phyloP scores from a whole-genome alignment of 148 eudicot species.

The Camellia granthamiana region DNA sequence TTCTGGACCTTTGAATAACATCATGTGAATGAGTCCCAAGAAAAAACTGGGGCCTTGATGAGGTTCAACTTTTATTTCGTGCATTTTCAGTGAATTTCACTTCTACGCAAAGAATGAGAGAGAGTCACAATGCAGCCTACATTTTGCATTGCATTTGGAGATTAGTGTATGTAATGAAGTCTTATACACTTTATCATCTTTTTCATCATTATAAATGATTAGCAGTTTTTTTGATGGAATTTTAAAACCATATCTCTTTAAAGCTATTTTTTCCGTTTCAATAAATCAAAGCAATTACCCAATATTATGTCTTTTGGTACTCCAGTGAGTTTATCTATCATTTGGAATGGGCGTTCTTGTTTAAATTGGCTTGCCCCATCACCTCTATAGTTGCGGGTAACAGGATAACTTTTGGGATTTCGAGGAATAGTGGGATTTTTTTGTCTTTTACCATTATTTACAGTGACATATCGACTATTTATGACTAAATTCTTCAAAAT shows the following conservation, averaged over 20 bases:
- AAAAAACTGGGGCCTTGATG: background rate
- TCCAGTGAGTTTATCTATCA: background rate
- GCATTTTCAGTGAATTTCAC: background rate
- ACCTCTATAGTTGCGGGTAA: background rate
- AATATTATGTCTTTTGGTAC: background rate
- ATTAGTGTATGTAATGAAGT: background rate
- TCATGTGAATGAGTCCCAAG: background rate
- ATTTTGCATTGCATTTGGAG: background rate
- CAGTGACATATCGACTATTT: too few species aligned
- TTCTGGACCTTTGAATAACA: background rate
- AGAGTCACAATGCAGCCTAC: background rate
- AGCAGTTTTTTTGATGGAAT: background rate
- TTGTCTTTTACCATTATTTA: too few species aligned
- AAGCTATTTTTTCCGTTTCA: background rate
- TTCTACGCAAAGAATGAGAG: background rate
- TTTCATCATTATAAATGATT: background rate
- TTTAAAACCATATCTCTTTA: background rate
- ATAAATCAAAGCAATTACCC: background rate
- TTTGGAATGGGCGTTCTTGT: background rate
- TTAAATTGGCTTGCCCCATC: background rate
- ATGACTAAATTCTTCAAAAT: too few species aligned
- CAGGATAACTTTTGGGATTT: background rate
- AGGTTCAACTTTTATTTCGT: background rate
- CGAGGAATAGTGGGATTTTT: background rate
- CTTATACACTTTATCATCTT: background rate